Evolutionary conservation across 768 basidiomycete species (phyloP), one percentile per base, ranked within the genome.

Genomic region (Coprinopsis cinerea): DNA sequence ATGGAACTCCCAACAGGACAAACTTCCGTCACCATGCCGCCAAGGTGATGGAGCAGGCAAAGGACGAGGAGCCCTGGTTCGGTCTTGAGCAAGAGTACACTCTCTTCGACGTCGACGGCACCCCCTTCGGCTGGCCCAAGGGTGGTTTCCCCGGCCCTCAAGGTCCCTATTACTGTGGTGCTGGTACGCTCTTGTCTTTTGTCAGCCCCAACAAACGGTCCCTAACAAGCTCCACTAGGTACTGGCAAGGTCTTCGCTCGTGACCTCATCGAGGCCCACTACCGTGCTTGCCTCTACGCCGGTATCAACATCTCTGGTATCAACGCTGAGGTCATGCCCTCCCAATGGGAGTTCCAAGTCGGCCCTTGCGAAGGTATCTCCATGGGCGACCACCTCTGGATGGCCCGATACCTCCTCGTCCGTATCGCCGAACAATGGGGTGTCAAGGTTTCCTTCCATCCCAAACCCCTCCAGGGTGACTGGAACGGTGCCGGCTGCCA

Each of bases 311-410:
- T 98, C 73, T 92, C 90, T 57, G 96, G 96, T 64, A 97, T 99
- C 75, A 99, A 98, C 67, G 95, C 95, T 53, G 96, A 98, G 72
- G 95, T 98, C 54, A 98, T 98, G 95, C 95, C 96, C 14, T 85
- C 94, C 49, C 96, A 99, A 69, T 99, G 96, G 96, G 96, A 99
- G 74, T 99, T 95, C 88, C 96, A 99, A 71, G 92, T 99, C 59
- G 95, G 96, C 47, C 96, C 96, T 25, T 98, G 95, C 61, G 88
- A 90, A 66, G 96, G 96, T 48, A 97, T 98, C 67, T 77, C 86
- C 52, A 95, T 98, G 92, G 96, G 96, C 59, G 96, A 99, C 69
- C 95, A 99, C 72, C 85, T 99, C 60, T 96, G 93, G 92, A 92
- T 98, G 82, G 92, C 96, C 30, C 90, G 96, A 58, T 99, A 87